phyloP scores from a whole-genome alignment of 495 filamentous ascomycete genomes.

The Clohesyomyces aquaticus region DNA sequence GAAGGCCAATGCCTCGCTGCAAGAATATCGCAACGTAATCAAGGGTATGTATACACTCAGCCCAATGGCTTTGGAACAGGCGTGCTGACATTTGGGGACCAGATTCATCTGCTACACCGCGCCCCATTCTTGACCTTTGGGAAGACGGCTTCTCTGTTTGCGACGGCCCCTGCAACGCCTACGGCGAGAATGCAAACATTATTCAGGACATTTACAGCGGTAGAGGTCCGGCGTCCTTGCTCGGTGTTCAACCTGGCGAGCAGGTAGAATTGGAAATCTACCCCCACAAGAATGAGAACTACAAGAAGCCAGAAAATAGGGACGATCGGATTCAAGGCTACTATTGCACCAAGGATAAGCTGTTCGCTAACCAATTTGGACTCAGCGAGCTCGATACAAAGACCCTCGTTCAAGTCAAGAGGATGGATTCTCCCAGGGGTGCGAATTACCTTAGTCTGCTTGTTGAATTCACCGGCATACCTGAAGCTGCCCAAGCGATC shows the following conservation, averaged over 20 bases:
- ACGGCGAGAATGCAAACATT: neutral
- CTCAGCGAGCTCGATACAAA: neutral
- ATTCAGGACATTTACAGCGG: neutral
- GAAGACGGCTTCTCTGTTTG: neutral
- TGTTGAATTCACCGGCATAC: neutral
- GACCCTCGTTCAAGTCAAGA: neutral
- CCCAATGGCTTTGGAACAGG: neutral
- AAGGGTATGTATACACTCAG: neutral
- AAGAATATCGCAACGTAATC: neutral
- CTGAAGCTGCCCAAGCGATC: neutral
- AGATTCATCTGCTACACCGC: neutral
- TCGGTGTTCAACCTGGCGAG: neutral
- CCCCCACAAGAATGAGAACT: neutral
- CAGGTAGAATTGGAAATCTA: neutral
- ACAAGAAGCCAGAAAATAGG: neutral
- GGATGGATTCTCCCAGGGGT: neutral
- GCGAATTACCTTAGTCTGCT: neutral
- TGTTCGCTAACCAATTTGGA: neutral
- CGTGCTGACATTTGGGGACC: neutral
- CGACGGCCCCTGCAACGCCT: neutral
- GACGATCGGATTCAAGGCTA: neutral
- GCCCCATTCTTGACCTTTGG: neutral
- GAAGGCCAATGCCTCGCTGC: neutral
- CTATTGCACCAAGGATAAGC: neutral
- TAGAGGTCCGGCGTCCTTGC: neutral